Base-by-base conservation (phyloP, 1,284 basidiomycete genomes). In the Malassezia pachydermatis region DNA sequence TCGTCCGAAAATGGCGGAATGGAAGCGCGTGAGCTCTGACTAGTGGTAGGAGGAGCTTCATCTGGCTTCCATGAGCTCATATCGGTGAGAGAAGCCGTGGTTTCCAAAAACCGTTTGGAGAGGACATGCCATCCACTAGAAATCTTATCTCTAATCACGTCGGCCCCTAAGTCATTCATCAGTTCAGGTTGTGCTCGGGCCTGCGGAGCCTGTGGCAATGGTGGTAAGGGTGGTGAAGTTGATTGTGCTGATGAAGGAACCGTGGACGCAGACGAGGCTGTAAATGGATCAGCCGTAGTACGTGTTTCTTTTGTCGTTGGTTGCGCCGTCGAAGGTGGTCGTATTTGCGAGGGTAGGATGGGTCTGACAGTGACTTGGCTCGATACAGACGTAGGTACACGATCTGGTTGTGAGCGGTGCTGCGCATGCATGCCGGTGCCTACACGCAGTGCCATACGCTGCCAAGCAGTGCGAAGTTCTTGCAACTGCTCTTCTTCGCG, bases 91-190 rank as follows among this genome's bases (percentile, higher is more conserved):
- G 32, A 30, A 5, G 27, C 29, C 3, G 50, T 45, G 6, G 44
- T 52, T 11, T 46, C 50, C 11, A 28, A n/a, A 32, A 52, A 34
- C 4, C 50, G 38, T 24, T 40, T 28, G 13, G 50, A 52, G 9
- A 52, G 32, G 5, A 47, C 45, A 24, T 47, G 41, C 50, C 50
- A 52, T 20, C 50, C 40, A 13, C 20, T 28, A 8, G 43, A 40
- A 10, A 52, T 40, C 22, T 36, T 33, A 7, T 52, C 50, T n/a
- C 36, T 11, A 10, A 45, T 22, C 22, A 34, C 40, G 0, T 39
- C 35, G 22, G 28, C 25, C 13, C 20, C 25, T 24, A 29, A 8
- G 5, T 29, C 44, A 13, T 47, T 40, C 33, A 41, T 46, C 25
- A 28, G 37, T 13, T n/a, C n/a, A n/a, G n/a, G n/a, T n/a, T n/a